These are phyloP conservation scores for Podochytrium sp. DNA, from an alignment of 192 early-diverging fungal genomes.

Conservation along the genomic window DNA sequence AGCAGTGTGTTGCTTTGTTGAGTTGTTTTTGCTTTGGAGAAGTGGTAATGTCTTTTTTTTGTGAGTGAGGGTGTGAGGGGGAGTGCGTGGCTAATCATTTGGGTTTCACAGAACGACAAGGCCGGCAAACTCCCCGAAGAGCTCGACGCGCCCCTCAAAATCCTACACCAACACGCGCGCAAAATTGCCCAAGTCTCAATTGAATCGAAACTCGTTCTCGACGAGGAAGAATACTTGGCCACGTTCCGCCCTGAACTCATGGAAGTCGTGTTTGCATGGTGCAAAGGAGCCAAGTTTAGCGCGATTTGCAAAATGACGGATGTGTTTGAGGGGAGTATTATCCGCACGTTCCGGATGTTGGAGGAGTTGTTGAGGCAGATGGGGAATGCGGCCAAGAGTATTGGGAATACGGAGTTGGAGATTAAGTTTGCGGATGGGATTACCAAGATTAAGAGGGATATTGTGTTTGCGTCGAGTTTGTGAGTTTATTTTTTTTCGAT, in stretches of 20 bases:
- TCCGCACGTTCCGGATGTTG: slow-evolving; percentile 84
- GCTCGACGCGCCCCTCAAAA: slow-evolving; percentile 70
- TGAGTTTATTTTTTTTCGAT: slow-evolving; percentile 47
- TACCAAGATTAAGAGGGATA: slow-evolving; percentile 92
- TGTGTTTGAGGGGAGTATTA: slow-evolving; percentile 92
- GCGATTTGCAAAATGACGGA: slow-evolving; percentile 96
- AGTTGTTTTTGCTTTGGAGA: slow-evolving; percentile 93
- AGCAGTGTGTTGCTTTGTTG: slow-evolving; percentile 83
- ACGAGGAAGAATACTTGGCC: slow-evolving; percentile 87
- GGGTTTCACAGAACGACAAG: slow-evolving; percentile 6
- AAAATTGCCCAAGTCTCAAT: slow-evolving; percentile 83
- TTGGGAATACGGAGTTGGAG: slow-evolving; percentile 92
- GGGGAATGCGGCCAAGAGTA: slow-evolving; percentile 86
- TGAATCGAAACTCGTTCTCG: slow-evolving; percentile 85
- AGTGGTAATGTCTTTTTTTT: slow-evolving; percentile 49
- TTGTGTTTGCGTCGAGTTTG: slow-evolving; percentile 94
- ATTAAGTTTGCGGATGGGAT: slow-evolving; percentile 93
- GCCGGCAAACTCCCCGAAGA: slow-evolving; percentile 61
- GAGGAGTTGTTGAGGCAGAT: slow-evolving; percentile 93
- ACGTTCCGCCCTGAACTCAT: slow-evolving; percentile 87
- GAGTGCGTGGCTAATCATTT: not conserved
- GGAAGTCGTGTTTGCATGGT: slow-evolving; percentile 95
- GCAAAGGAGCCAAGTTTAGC: slow-evolving; percentile 85
- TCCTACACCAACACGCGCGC: slow-evolving; percentile 84
- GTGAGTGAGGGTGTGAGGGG: not conserved